A percentile compares a stretch with the other conserved stretches of the same genome.
These are phyloP conservation scores for Puya raimondii DNA, from an alignment of 176 grass and related monocot species.

Conservation along the genomic window DNA sequence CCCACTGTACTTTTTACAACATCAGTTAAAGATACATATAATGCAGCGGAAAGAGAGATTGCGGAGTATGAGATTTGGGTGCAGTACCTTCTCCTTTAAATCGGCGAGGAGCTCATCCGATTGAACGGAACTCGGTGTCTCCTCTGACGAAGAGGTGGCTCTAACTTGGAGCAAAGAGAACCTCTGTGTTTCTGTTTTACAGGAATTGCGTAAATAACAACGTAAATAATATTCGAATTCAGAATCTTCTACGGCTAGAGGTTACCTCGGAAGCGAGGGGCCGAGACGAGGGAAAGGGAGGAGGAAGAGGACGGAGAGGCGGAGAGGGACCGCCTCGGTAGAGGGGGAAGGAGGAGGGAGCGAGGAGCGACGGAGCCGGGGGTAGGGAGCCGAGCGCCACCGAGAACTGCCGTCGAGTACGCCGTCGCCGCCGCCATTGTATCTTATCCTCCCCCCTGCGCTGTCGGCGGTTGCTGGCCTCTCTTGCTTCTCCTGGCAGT, in stretches of 20 bases:
- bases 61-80: neutral
- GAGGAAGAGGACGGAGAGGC: constrained; percentile 8
- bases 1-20: constrained; percentile 44
- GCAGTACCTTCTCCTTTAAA: constrained; percentile 65
- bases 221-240: neutral
- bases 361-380: constrained; percentile 20
- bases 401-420: constrained; percentile 63
- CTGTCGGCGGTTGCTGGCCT: constrained; percentile 18
- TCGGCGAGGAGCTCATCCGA: constrained; percentile 68
- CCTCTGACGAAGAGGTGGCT: constrained; percentile 66
- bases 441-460: constrained; percentile 20
- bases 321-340: constrained; percentile 17
- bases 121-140: constrained; percentile 39
- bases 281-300: constrained; percentile 15
- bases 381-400: constrained; percentile 46
- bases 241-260: neutral
- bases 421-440: constrained; percentile 44
- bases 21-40: neutral
- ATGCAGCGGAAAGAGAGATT: neutral
- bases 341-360: constrained; percentile 21
- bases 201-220: neutral
- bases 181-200: constrained; percentile 42
- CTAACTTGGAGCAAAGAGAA: constrained; percentile 43
- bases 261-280: constrained; percentile 31
- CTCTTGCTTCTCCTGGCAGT: constrained; percentile 14